Evolutionary conservation across 257 asterid genomes (phyloP).

Genomic region (Solanum verrucosum): DNA sequence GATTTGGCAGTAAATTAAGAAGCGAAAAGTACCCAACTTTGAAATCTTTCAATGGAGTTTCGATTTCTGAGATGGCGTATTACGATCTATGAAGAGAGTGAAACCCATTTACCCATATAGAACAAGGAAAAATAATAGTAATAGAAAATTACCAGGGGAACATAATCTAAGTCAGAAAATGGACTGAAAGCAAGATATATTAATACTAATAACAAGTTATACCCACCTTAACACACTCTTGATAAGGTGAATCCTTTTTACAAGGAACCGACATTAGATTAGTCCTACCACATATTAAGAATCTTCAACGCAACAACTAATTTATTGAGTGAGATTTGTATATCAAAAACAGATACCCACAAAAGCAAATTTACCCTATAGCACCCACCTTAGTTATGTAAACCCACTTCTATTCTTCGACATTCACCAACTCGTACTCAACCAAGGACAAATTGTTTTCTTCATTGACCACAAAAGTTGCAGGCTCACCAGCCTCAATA

Average conservation of each 20-base stretch:
- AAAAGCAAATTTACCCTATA: constrained; percentile 12
- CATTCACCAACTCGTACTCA: constrained; percentile 75
- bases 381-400: constrained; percentile 5
- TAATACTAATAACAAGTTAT: background rate
- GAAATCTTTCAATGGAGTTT: no score
- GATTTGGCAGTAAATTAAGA: no score
- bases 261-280: constrained; percentile 41
- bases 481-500: constrained; percentile 61
- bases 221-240: constrained; percentile 12
- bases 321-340: constrained; percentile 31
- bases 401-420: constrained; percentile 18
- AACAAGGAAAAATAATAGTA: background rate
- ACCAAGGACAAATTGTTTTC: constrained; percentile 69
- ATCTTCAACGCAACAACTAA: constrained; percentile 18
- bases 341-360: constrained; percentile 35
- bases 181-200: background rate
- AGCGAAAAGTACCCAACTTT: no score
- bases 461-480: constrained; percentile 54
- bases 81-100: background rate
- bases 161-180: background rate
- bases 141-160: background rate
- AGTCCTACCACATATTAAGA: constrained; percentile 30
- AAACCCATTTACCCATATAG: background rate
- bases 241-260: constrained; percentile 19
- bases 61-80: no score